Evolutionary conservation across 2,329 filamentous ascomycete species (phyloP).

Genomic region (Apiospora marii): DNA sequence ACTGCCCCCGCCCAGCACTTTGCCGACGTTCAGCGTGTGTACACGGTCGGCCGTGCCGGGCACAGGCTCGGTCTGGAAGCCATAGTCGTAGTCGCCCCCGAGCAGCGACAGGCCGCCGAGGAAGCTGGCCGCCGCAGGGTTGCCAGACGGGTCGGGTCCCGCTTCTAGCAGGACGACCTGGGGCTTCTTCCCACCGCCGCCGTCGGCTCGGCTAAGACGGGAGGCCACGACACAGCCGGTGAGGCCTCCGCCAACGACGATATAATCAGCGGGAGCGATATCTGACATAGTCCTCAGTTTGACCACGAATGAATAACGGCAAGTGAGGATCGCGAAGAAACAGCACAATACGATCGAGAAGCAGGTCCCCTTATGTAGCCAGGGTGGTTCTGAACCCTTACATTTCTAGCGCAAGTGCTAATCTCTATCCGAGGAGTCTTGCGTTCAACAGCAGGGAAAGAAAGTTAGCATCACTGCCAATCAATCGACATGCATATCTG

Average conservation of each 20-base stretch:
- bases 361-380: neutral
- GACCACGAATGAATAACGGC: neutral
- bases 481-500: neutral
- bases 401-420: neutral
- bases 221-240: neutral
- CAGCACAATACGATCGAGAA: neutral
- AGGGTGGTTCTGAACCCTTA: neutral
- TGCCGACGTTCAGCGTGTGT: constrained; percentile 36
- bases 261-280: neutral
- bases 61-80: neutral
- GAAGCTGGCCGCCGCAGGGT: neutral
- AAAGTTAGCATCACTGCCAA: neutral
- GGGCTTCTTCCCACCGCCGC: neutral
- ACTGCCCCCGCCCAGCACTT: constrained; percentile 47
- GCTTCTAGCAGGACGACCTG: neutral
- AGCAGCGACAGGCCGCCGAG: neutral
- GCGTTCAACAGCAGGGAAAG: too few species aligned
- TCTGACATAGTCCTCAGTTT: neutral
- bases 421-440: neutral
- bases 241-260: neutral
- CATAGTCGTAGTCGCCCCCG: neutral
- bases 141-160: neutral
- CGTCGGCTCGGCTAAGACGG: neutral
- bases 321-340: neutral
- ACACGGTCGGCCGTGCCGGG: constrained; percentile 26